These are phyloP conservation scores for Penicillium brevicompactum DNA, from an alignment of 2,329 filamentous ascomycete species.

Conservation along the genomic window DNA sequence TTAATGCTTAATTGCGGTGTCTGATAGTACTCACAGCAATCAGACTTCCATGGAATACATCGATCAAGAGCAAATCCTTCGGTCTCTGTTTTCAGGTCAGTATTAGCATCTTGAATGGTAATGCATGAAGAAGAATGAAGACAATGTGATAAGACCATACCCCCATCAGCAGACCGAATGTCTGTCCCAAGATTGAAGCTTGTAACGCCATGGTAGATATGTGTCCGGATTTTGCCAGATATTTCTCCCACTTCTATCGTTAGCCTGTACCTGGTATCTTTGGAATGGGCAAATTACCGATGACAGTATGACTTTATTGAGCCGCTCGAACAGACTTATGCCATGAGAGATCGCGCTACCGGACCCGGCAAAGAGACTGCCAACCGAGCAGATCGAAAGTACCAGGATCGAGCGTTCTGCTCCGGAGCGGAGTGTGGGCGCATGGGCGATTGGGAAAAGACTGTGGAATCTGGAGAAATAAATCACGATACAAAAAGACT, in stretches of 20 bases:
- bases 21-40: constrained; percentile 7
- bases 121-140: background rate
- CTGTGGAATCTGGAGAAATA: constrained; percentile 23
- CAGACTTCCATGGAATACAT: constrained; percentile 13
- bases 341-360: constrained; percentile 31
- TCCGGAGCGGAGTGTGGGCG: constrained; percentile 22
- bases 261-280: background rate
- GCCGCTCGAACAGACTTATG: constrained; percentile 30
- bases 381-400: constrained; percentile 42
- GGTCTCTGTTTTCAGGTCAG: constrained; percentile 5
- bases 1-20: background rate
- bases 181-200: constrained; percentile 14
- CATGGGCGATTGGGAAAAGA: constrained; percentile 20
- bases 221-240: background rate
- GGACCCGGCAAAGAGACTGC: constrained; percentile 39
- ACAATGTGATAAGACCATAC: background rate
- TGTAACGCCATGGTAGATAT: constrained; percentile 10
- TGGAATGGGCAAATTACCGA: constrained; percentile 4
- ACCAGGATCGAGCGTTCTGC: constrained; percentile 34
- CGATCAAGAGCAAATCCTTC: constrained; percentile 12
- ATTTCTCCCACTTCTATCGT: constrained; percentile 14
- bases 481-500: constrained; percentile 28
- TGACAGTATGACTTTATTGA: constrained; percentile 25
- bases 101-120: too few species aligned
- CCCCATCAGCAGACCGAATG: constrained; percentile 14